phyloP scores from a whole-genome alignment of 768 basidiomycete species.

The Chalciporus piperatus region DNA sequence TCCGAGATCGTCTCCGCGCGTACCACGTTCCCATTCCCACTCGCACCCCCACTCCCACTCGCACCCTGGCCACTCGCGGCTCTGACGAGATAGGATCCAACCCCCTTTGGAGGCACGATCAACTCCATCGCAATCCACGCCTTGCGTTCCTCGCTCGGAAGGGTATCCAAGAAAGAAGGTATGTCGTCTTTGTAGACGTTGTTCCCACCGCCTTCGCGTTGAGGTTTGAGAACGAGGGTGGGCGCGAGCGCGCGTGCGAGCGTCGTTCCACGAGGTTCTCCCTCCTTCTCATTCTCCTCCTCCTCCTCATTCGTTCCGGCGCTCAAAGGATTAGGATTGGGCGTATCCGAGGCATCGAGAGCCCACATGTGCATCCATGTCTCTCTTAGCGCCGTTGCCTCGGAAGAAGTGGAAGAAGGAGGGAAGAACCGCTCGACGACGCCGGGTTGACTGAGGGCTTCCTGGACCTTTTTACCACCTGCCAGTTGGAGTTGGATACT shows the following conservation, averaged over 20 bases:
- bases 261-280: conserved; percentile 21
- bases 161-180: conserved; percentile 64
- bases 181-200: conserved; percentile 89
- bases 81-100: conserved; percentile 74
- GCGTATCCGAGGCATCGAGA: conserved; percentile 37
- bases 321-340: background rate
- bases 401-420: conserved; percentile 3
- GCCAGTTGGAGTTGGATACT: conserved; percentile 90
- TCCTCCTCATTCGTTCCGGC: background rate
- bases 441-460: conserved; percentile 73
- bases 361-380: conserved; percentile 93
- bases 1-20: conserved; percentile 80
- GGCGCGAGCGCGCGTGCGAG: conserved; percentile 33
- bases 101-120: conserved; percentile 70
- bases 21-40: conserved; percentile 31
- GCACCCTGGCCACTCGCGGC: conserved; percentile 41
- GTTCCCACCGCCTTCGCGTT: conserved; percentile 97
- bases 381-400: conserved; percentile 51
- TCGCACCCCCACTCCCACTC: background rate
- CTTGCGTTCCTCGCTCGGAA: conserved; percentile 59
- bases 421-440: conserved; percentile 71
- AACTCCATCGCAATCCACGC: conserved; percentile 98
- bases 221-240: conserved; percentile 87
- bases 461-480: conserved; percentile 93
- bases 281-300: too few species aligned